Base-by-base conservation (phyloP, 148 eudicot species). In the Rheum nobile region DNA sequence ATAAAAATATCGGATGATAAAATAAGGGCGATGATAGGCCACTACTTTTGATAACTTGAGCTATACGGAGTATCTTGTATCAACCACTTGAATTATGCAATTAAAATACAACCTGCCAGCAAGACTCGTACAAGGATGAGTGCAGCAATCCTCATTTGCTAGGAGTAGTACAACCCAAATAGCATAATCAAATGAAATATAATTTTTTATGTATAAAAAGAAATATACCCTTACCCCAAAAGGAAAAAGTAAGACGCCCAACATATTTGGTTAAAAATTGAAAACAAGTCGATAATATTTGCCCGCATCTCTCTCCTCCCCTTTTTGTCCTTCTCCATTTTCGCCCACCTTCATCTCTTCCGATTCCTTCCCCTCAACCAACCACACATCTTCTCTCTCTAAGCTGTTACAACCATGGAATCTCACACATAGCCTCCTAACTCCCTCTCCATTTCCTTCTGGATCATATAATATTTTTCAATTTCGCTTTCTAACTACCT, bases 351-450 rank as follows among this genome's bases (percentile, higher is more conserved):
- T 17, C 41, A 31, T 65, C 70, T 37, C 32, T 37, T 65, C 70
- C 13, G 41, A 65, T 65, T 65, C 69, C 69, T 63, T 63, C 70
- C 35, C 70, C 70, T 34, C 70, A 65, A 65, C 70, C 70, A 65
- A 65, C 70, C 34, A 65, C 21, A 17, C 70, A 32, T 17, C 39
- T 31, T 17, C 70, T 65, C 70, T 65, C 41, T 32, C 35, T 12
- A 61, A 61, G 6, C 67, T 61, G 17, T 29, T 29, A 1, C 35
- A 29, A 1, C n/a, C 17, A 61, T 61, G 67, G 67, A 61, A 29
- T 61, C 67, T 61, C 67, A 61, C 37, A 28, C 37, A 9, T 61
- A 61, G 29, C 4, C 65, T 24, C 21, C 55, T 50, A 19, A 1
- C 24, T n/a, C 21, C 55, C 6, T 50, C 55, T 50, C 55, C 61